Base-by-base conservation (phyloP, 164 flowering plant genomes). In the Cinnamomum chago region DNA sequence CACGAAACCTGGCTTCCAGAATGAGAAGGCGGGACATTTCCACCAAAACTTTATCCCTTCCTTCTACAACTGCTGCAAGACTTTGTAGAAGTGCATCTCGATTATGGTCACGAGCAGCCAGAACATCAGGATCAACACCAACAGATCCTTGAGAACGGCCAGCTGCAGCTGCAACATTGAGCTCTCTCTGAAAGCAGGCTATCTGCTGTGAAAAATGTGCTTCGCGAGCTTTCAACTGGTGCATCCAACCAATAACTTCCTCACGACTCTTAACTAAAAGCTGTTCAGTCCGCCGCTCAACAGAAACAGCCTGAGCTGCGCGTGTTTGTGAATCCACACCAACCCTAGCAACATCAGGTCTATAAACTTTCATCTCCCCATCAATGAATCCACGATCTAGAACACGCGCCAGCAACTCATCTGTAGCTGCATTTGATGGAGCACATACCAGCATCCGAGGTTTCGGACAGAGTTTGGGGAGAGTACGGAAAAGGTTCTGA, bases 391-490 rank as follows among this genome's bases (percentile, higher is more conserved):
- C 98, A 75, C 99, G 95, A 78, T 90, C 99, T 73, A 95, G 99
- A 35, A 95, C 99, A 81, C 98, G 97, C 13, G 96, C 72, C 27
- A 95, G 90, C 68, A 95, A 88, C 77, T 95, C 99, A 81, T 95
- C 98, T 35, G 99, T 95, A 30, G 99, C 99, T 75, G 99, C 99
- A 89, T 95, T 95, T 27, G 99, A 95, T 25, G 98, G 99, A 72
- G 98, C 98, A 85, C 99, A 95, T 18, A 95, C 99, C 28, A 95
- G 89, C 97, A 95, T 95, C 80, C 98, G 86, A 62, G 98, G 98
- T 67, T 95, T 95, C 22, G 97, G 97, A 81, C 95, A 90, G 7
- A 94, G 92, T 81, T 90, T 93, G 62, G 97, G 98, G 72, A 95
- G 90, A 24, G 95, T 89, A 23, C 98, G 91, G 52, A 92, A 88